Conservation (phyloP, 2,329 filamentous ascomycete species). For the Reticulascus tulasneorum region DNA sequence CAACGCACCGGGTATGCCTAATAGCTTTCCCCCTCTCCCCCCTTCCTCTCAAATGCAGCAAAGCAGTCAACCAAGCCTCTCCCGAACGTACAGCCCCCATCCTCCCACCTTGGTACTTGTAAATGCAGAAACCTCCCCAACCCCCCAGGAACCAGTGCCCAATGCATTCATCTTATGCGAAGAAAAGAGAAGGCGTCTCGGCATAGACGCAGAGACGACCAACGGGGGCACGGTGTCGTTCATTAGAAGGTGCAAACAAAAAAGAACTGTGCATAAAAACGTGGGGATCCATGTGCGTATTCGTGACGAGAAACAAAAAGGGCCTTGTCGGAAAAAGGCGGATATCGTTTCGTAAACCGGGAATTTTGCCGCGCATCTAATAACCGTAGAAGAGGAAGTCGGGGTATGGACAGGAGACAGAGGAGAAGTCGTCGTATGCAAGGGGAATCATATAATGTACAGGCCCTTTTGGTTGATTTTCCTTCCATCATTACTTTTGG, state of each 20-base stretch:
- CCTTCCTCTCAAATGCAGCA: too few species aligned
- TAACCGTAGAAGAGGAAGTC: conserved; percentile 11
- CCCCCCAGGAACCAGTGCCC: conserved; percentile 11
- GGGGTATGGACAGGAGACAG: conserved; percentile 10
- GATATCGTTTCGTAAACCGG: conserved; percentile 11
- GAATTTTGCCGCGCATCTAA: conserved; percentile 14
- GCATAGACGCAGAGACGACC: not conserved
- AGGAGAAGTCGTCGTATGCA: conserved; percentile 8
- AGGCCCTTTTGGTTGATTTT: conserved; percentile 6
- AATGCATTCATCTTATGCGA: conserved; percentile 14
- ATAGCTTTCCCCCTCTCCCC: too few species aligned
- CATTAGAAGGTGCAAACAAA: conserved; percentile 2
- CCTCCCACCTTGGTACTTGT: too few species aligned
- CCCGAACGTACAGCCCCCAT: too few species aligned
- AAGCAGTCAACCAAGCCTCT: too few species aligned
- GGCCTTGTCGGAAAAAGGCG: conserved; percentile 1
- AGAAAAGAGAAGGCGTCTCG: conserved; percentile 1
- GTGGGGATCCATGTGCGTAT: conserved; percentile 6
- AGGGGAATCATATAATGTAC: conserved; percentile 13
- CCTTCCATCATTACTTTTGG: conserved; percentile 10
- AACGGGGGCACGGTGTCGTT: conserved; percentile 1
- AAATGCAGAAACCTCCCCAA: conserved; percentile 11
- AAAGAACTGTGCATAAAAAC: conserved; percentile 6
- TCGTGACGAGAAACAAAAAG: conserved; percentile 4
- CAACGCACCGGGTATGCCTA: too few species aligned